These are phyloP conservation scores for Colletotrichum lini DNA, from an alignment of 2,329 filamentous ascomycete species.

Conservation along the genomic window DNA sequence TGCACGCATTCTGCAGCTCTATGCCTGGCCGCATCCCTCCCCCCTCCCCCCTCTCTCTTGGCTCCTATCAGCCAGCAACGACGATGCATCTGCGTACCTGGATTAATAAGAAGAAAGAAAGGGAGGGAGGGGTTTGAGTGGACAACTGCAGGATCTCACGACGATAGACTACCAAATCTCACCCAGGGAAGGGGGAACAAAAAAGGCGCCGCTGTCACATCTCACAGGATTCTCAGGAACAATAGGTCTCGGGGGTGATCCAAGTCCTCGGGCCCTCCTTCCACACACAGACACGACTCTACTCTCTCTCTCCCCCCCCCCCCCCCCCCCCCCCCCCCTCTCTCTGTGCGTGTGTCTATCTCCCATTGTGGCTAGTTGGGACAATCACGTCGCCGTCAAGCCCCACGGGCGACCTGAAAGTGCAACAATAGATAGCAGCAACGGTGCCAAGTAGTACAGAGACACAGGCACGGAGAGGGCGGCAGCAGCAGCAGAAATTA, in stretches of 20 bases:
- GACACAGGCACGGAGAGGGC: not conserved
- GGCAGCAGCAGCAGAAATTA: not conserved
- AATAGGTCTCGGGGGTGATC: constrained; percentile 8
- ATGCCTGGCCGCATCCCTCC: not conserved
- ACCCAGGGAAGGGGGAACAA: not conserved
- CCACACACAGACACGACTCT: not conserved
- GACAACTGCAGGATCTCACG: constrained; percentile 39
- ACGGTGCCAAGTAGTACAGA: not conserved
- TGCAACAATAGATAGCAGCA: not conserved
- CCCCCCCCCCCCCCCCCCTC: not conserved
- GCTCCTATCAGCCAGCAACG: not conserved
- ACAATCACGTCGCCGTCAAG: not conserved
- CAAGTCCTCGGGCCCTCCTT: constrained; percentile 1
- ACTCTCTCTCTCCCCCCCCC: not conserved
- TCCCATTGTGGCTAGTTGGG: not conserved
- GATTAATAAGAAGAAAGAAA: not conserved
- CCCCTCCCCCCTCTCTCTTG: not conserved
- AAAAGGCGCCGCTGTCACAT: constrained; percentile 17
- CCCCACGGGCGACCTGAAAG: not conserved
- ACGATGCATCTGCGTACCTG: not conserved
- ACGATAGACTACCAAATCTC: constrained; percentile 25
- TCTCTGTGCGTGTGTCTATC: not conserved
- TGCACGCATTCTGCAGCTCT: not conserved
- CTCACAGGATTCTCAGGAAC: constrained; percentile 21
- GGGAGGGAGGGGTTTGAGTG: not conserved